Percentiles rank a stretch among this genome's conserved stretches.
These are phyloP conservation scores for Leishmania mexicana DNA, from an alignment of 208 protist species.

Conservation along the genomic window DNA sequence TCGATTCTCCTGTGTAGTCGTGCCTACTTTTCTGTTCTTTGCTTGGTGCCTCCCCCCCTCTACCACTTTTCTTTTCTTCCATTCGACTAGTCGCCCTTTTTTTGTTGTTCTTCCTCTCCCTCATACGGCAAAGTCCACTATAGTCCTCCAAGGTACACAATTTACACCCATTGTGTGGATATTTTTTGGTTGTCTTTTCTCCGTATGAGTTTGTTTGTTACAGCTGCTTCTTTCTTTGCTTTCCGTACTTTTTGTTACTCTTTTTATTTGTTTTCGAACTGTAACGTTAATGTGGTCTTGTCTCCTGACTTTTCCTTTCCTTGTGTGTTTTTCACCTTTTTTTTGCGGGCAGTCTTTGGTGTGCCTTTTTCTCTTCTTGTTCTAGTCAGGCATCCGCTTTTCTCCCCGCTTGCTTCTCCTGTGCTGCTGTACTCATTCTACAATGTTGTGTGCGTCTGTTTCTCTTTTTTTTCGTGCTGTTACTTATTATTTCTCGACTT, in stretches of 20 bases:
- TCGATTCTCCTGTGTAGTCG: not conserved
- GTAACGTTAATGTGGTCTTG: not conserved
- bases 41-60: not conserved
- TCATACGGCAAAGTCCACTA: not conserved
- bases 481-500: not conserved
- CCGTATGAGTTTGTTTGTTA: not conserved
- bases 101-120: not conserved
- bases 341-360: constrained; percentile 7
- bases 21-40: not conserved
- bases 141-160: not conserved
- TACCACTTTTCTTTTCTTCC: not conserved
- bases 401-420: not conserved
- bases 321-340: constrained; percentile 1
- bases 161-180: not conserved
- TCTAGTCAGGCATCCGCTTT: not conserved
- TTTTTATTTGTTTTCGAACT: not conserved
- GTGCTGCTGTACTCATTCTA: not conserved
- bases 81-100: not conserved
- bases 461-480: constrained; percentile 1
- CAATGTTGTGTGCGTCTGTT: not conserved
- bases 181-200: not conserved
- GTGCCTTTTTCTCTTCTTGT: not conserved
- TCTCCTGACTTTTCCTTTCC: not conserved
- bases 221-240: not conserved
- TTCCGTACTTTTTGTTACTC: not conserved